phyloP scores from a whole-genome alignment of 169 alveolate genomes.

The Plasmodium gaboni region DNA sequence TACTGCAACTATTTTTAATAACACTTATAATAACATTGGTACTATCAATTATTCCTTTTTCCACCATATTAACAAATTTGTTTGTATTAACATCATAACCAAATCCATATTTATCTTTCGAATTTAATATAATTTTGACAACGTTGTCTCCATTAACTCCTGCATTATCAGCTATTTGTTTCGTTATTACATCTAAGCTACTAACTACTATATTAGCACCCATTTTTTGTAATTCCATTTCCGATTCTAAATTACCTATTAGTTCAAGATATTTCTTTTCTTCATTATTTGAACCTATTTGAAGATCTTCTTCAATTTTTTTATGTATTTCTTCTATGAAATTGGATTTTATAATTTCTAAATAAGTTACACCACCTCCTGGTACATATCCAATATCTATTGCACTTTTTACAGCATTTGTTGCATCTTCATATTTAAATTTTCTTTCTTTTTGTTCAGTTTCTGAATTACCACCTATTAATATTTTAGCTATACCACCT shows the following conservation, averaged over 20 bases:
- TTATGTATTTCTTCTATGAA: constrained; percentile 82
- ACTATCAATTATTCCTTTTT: constrained; percentile 92
- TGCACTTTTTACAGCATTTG: constrained; percentile 92
- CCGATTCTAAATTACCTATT: constrained; percentile 89
- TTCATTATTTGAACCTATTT: constrained; percentile 20
- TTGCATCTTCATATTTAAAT: constrained; percentile 90
- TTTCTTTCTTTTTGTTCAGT: constrained; percentile 91
- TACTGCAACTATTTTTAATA: constrained; percentile 89
- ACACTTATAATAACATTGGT: constrained; percentile 91
- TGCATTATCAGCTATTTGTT: constrained; percentile 90
- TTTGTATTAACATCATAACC: constrained; percentile 92
- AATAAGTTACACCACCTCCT: constrained; percentile 93
- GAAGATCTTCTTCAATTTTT: constrained; percentile 80
- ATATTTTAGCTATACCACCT: constrained; percentile 92
- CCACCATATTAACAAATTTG: constrained; percentile 90
- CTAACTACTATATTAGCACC: constrained; percentile 90
- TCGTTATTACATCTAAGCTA: constrained; percentile 88
- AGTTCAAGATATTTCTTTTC: constrained; percentile 55
- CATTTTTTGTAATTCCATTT: constrained; percentile 89
- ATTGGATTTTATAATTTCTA: constrained; percentile 85
- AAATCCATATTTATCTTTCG: constrained; percentile 89
- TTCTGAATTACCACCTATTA: constrained; percentile 91
- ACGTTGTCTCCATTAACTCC: constrained; percentile 90
- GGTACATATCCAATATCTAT: constrained; percentile 92
- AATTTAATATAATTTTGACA: constrained; percentile 85